phyloP scores from a whole-genome alignment of 306 rosid species.

The Medicago arabica region DNA sequence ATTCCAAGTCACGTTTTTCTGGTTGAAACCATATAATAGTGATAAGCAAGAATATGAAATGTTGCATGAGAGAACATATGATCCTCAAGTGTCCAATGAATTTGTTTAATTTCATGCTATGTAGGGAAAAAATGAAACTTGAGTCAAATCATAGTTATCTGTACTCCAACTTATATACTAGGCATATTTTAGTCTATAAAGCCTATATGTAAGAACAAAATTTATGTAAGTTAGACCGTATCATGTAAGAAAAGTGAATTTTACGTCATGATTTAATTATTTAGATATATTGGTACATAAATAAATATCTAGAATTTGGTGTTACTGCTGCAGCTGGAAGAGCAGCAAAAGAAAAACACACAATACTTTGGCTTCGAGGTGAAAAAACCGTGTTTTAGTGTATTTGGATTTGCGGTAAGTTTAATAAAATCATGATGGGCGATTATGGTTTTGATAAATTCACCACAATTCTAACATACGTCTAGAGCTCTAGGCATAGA shows the following conservation, averaged over 20 bases:
- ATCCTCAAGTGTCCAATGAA: neutral
- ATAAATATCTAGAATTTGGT: neutral
- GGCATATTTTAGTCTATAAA: neutral
- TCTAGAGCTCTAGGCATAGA: neutral
- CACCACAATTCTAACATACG: neutral
- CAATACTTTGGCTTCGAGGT: neutral
- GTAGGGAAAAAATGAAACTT: slow-evolving; percentile 44
- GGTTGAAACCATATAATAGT: neutral
- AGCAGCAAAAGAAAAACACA: neutral
- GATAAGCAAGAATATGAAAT: slow-evolving; percentile 34
- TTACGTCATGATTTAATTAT: no score
- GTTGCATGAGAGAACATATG: slow-evolving; percentile 19
- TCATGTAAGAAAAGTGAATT: neutral
- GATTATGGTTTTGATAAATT: neutral
- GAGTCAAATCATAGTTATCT: slow-evolving; percentile 1
- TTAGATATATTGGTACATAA: neutral
- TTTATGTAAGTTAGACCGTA: neutral
- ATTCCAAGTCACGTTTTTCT: slow-evolving; percentile 36
- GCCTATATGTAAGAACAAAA: neutral
- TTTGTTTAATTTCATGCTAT: slow-evolving; percentile 27
- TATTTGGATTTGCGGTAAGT: neutral
- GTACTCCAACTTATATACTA: slow-evolving; percentile 5
- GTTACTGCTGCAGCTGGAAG: neutral
- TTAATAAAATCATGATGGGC: no score
- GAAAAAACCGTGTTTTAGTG: neutral